These are phyloP conservation scores for Candida anutae DNA, from an alignment of 1,139 yeast species.

Conservation along the genomic window DNA sequence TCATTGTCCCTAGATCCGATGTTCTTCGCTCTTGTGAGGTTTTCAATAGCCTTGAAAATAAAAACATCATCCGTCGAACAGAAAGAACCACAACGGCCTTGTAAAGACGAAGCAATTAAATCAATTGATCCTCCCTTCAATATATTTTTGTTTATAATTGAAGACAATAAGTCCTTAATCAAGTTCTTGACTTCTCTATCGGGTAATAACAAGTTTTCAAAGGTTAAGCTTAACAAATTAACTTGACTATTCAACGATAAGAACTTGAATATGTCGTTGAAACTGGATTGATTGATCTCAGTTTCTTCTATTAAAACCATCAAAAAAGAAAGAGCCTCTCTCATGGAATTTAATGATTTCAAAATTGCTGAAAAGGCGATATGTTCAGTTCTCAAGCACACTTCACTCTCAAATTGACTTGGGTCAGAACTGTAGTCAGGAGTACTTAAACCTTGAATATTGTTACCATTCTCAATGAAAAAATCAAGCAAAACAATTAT, in stretches of 20 bases:
- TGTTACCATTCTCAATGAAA: slow-evolving; percentile 48
- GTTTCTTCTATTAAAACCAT: slow-evolving; percentile 77
- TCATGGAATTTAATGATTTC: slow-evolving; percentile 67
- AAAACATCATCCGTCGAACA: slow-evolving; percentile 92
- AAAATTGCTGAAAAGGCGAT: slow-evolving; percentile 77
- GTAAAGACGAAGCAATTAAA: slow-evolving; percentile 76
- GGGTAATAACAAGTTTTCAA: slow-evolving; percentile 73
- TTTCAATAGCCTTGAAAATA: slow-evolving; percentile 90
- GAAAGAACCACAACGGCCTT: slow-evolving; percentile 90
- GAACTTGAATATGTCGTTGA: slow-evolving; percentile 63
- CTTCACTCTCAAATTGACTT: slow-evolving; percentile 45
- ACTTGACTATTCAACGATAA: slow-evolving; percentile 60
- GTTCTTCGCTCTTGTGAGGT: slow-evolving; percentile 77
- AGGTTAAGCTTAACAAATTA: slow-evolving; percentile 58
- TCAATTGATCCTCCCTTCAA: slow-evolving; percentile 92
- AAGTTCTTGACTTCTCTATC: slow-evolving; percentile 53
- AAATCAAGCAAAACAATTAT: slow-evolving; percentile 55
- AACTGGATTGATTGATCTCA: slow-evolving; percentile 30
- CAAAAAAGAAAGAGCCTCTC: slow-evolving; percentile 85
- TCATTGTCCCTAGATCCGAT: slow-evolving; percentile 66
- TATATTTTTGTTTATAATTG: slow-evolving; percentile 82
- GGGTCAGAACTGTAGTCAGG: slow-evolving; percentile 44
- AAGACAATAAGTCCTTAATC: slow-evolving; percentile 79
- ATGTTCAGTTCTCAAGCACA: slow-evolving; percentile 85
- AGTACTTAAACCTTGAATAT: slow-evolving; percentile 56